Evolutionary conservation across 768 basidiomycete species (phyloP).

Genomic region (Leucogyrophana mollusca): DNA sequence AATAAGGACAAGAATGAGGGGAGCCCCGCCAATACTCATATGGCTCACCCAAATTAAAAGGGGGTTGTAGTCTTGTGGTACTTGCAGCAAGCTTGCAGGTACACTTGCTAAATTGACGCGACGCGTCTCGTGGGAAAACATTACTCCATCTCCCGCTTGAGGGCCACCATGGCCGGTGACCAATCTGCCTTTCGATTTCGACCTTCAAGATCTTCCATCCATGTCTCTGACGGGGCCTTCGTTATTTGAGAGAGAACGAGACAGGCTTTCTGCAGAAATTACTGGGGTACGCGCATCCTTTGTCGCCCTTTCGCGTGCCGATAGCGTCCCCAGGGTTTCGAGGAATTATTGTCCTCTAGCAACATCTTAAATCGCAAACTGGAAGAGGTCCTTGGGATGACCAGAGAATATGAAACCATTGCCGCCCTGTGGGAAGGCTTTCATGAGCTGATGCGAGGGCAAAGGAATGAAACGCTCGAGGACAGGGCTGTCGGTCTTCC

Average conservation of each 20-base stretch:
- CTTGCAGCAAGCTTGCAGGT: no score
- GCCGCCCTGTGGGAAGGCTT: conserved; percentile 83
- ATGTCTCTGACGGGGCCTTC: conserved; percentile 41
- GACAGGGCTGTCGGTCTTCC: conserved; percentile 47
- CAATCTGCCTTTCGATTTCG: no score
- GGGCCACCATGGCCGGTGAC: no score
- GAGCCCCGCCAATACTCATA: no score
- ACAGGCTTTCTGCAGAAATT: conserved; percentile 71
- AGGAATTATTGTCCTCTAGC: conserved; percentile 79
- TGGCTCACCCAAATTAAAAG: no score
- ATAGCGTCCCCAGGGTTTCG: conserved; percentile 64
- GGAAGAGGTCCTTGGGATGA: conserved; percentile 91
- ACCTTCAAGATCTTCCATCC: not conserved
- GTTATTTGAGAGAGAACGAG: conserved; percentile 82
- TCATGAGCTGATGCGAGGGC: conserved; percentile 69
- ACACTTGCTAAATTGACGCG: no score
- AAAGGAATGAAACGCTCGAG: conserved; percentile 33
- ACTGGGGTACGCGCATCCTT: conserved; percentile 49
- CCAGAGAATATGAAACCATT: conserved; percentile 87
- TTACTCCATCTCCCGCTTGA: no score
- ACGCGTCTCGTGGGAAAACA: no score
- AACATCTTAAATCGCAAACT: conserved; percentile 88
- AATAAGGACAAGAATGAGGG: no score
- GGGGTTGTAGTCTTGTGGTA: no score
- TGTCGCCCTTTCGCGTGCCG: not conserved